These are phyloP conservation scores for Cochlearia excelsa DNA, from an alignment of 345 rosid genomes.

Conservation along the genomic window DNA sequence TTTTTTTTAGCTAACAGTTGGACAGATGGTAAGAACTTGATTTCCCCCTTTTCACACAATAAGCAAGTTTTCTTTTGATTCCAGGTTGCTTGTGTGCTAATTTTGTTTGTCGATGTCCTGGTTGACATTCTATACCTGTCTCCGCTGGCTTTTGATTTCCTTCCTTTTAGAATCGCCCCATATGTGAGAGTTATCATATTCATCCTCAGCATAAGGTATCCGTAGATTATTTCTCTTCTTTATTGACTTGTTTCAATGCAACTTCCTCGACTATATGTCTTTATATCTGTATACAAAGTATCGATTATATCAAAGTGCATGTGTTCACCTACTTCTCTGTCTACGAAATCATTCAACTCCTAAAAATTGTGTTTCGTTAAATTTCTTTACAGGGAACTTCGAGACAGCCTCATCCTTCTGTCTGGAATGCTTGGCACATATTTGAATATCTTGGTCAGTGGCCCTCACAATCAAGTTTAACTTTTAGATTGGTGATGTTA, in stretches of 20 bases:
- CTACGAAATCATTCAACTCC: not conserved
- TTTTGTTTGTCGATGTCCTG: slow-evolving; percentile 75
- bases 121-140: slow-evolving; percentile 71
- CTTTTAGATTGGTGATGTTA: not conserved
- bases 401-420: slow-evolving; percentile 56
- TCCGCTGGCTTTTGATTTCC: slow-evolving; percentile 58
- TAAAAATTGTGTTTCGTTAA: slow-evolving; percentile 1
- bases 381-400: slow-evolving; percentile 57
- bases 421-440: slow-evolving; percentile 92
- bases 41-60: not conserved
- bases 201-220: slow-evolving; percentile 73
- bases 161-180: slow-evolving; percentile 86
- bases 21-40: not conserved
- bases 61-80: slow-evolving; percentile 26
- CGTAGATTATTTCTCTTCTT: not conserved
- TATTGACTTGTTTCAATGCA: not conserved
- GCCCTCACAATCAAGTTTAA: slow-evolving; percentile 28
- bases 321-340: not conserved
- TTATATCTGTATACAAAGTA: not conserved
- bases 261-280: slow-evolving; percentile 3
- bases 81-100: slow-evolving; percentile 62
- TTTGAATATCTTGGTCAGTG: slow-evolving; percentile 79
- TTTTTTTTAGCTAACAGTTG: slow-evolving; percentile 4
- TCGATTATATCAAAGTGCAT: not conserved
- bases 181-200: slow-evolving; percentile 78